These are phyloP conservation scores for Fomitopsis betulina DNA, from an alignment of 1,284 basidiomycete species.

Conservation along the genomic window DNA sequence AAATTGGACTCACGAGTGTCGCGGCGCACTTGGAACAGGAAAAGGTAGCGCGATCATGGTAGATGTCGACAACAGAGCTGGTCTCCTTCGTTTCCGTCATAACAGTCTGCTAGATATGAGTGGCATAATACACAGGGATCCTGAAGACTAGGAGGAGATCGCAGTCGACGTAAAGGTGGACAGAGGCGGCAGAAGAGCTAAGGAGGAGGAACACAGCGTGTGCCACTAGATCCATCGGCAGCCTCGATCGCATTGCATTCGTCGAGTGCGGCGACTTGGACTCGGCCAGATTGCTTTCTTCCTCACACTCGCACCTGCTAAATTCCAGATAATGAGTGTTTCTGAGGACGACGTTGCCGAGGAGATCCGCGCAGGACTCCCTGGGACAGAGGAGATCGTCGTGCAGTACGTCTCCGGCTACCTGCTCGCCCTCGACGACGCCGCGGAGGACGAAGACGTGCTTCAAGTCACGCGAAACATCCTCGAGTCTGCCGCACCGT, in stretches of 20 bases:
- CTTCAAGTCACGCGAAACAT: constrained; percentile 76
- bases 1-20: constrained; percentile 46
- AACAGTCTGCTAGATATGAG: neutral
- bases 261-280: neutral
- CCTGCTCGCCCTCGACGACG: constrained; percentile 91
- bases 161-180: no score
- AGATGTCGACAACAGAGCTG: constrained; percentile 21
- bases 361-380: constrained; percentile 75
- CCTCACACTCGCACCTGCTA: no score
- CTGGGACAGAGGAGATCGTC: constrained; percentile 90
- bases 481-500: constrained; percentile 57
- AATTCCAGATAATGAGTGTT: constrained; percentile 12
- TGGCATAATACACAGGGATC: neutral
- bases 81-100: neutral
- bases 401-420: constrained; percentile 92
- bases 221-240: neutral
- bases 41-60: constrained; percentile 54
- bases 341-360: constrained; percentile 58
- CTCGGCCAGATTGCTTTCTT: neutral
- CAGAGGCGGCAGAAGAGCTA: neutral
- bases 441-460: constrained; percentile 88
- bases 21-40: constrained; percentile 63
- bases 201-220: neutral
- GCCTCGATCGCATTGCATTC: neutral
- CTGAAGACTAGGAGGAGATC: neutral